Percentiles rank a stretch among this genome's conserved stretches.
Evolutionary conservation across 164 flowering plant species (phyloP).

Genomic region (grape (Vitis vinifera)): DNA sequence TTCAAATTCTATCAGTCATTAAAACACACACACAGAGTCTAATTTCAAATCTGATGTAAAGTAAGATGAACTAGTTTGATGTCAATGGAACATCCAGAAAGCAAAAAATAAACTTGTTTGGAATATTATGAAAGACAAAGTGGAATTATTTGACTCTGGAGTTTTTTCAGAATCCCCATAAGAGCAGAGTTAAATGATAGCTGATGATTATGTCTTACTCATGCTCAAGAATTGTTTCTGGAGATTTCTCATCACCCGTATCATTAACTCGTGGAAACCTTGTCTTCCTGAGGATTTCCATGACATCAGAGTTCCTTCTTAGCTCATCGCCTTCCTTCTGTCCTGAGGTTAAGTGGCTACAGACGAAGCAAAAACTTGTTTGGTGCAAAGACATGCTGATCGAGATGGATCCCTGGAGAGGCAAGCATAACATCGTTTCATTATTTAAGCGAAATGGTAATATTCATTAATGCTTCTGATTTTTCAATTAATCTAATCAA

Average conservation of each 20-base stretch:
- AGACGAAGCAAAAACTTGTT: conserved; percentile 71
- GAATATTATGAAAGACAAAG: background rate
- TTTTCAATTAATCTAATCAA: background rate
- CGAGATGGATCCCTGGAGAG: conserved; percentile 66
- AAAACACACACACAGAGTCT: background rate
- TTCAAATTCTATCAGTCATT: too few species aligned
- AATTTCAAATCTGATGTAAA: background rate
- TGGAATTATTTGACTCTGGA: background rate
- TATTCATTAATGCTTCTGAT: background rate
- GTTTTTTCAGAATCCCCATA: background rate
- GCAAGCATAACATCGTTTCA: background rate
- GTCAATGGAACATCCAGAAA: background rate
- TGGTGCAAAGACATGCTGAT: conserved; percentile 69
- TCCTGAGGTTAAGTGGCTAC: conserved; percentile 70
- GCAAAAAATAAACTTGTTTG: background rate
- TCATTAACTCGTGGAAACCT: conserved; percentile 61
- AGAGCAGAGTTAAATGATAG: background rate
- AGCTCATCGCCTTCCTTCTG: conserved; percentile 76
- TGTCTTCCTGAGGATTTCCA: conserved; percentile 72
- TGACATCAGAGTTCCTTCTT: conserved; percentile 65
- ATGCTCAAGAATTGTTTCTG: conserved; percentile 65
- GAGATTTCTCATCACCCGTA: conserved; percentile 50
- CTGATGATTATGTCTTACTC: conserved; percentile 43
- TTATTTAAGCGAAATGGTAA: background rate
- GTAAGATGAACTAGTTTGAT: background rate